These are phyloP conservation scores for Hibiscus syriacus DNA, from an alignment of 345 rosid species.

Conservation along the genomic window DNA sequence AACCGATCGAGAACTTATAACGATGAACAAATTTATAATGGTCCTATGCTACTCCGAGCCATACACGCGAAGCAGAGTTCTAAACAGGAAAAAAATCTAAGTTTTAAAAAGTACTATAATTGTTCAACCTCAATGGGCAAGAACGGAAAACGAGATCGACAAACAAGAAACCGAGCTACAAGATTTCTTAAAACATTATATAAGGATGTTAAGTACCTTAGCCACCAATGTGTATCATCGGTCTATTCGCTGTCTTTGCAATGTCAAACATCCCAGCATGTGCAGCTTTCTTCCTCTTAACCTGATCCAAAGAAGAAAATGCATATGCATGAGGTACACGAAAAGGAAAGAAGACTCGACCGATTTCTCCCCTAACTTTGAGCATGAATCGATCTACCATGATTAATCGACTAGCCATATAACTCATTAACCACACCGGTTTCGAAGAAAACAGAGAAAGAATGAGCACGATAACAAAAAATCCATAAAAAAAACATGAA, in stretches of 20 bases:
- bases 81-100: neutral
- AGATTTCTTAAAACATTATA: neutral
- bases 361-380: neutral
- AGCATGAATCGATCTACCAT: neutral
- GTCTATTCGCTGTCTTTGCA: constrained; percentile 72
- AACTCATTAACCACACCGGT: neutral
- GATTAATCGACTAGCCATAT: constrained; percentile 3
- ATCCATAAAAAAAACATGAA: neutral
- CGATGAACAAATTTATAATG: too few relatives aligned
- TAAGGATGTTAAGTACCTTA: constrained; percentile 19
- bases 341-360: neutral
- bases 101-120: neutral
- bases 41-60: neutral
- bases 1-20: neutral
- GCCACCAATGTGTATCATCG: constrained; percentile 88
- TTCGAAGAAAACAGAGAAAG: neutral
- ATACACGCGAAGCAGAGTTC: neutral
- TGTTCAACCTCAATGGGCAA: neutral
- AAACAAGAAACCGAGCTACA: neutral
- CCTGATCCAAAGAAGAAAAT: constrained; percentile 32
- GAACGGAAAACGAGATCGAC: neutral
- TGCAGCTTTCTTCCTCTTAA: constrained; percentile 67
- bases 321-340: neutral
- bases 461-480: neutral
- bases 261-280: constrained; percentile 89